Percentiles rank a stretch among this genome's conserved stretches.
These are phyloP conservation scores for Apiospora arundinis DNA, from an alignment of 2,329 filamentous ascomycete genomes.

Conservation along the genomic window DNA sequence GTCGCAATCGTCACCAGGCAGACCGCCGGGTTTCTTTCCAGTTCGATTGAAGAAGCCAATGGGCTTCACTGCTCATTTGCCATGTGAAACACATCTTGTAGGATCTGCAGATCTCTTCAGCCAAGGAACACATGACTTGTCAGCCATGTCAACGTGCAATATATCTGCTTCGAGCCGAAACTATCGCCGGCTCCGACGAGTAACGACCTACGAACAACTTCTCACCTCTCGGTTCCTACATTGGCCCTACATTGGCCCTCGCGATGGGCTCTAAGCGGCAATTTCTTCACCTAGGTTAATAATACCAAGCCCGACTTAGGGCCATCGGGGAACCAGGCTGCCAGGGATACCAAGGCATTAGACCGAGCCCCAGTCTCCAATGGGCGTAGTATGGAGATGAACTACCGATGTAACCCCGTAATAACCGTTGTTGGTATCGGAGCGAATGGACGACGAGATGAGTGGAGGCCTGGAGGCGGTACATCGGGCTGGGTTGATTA, in stretches of 20 bases:
- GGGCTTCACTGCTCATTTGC: background rate
- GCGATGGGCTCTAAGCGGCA: background rate
- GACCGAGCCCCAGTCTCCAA: constrained; percentile 14
- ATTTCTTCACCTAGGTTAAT: constrained; percentile 8
- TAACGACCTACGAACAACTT: background rate
- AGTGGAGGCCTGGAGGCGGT: constrained; percentile 17
- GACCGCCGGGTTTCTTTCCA: background rate
- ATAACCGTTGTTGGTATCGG: constrained; percentile 18
- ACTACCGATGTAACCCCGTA: constrained; percentile 19
- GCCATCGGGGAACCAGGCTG: constrained; percentile 1
- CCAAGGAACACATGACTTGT: constrained; percentile 7
- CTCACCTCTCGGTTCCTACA: background rate
- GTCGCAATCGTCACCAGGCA: background rate
- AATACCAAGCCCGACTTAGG: constrained; percentile 1
- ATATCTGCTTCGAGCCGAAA: background rate
- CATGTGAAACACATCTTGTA: constrained; percentile 10
- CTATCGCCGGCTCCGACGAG: background rate
- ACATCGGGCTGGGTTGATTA: background rate
- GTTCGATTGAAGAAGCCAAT: background rate
- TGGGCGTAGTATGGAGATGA: constrained; percentile 5
- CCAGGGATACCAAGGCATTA: constrained; percentile 6
- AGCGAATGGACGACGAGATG: constrained; percentile 6
- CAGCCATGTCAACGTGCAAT: background rate
- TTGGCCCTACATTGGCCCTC: background rate
- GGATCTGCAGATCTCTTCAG: background rate